Conservation (phyloP, 2,329 filamentous ascomycete genomes). For the Colletotrichum graminicola region DNA sequence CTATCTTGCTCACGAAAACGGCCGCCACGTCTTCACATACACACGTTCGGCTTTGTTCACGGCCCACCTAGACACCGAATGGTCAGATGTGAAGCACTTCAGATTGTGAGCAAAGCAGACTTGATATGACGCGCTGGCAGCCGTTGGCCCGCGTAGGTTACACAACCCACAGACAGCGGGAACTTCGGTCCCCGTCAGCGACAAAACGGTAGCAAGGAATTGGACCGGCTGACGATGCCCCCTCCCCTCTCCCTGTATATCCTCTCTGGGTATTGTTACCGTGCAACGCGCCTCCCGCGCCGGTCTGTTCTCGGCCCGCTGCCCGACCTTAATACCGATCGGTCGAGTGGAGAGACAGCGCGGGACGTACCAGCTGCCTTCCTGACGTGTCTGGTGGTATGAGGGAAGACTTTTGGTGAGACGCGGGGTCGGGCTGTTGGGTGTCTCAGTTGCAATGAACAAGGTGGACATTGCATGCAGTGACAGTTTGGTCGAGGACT, state of each 20-base stretch:
- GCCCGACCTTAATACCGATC: neutral
- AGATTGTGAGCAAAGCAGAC: neutral
- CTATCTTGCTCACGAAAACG: no score
- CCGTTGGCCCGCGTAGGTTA: no score
- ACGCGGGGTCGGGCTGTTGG: constrained; percentile 19
- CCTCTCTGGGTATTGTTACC: neutral
- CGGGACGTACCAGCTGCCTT: neutral
- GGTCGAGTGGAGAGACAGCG: neutral
- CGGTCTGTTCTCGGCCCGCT: neutral
- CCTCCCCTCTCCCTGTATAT: neutral
- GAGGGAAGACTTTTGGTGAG: neutral
- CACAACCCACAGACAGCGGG: neutral
- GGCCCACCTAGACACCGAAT: no score
- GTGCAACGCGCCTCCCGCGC: neutral
- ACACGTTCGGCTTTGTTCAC: neutral
- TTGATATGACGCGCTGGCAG: neutral
- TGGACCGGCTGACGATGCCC: neutral
- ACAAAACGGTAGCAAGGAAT: neutral
- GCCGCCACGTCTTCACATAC: no score
- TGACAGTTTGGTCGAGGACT: neutral
- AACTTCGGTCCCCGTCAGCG: neutral
- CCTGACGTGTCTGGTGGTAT: neutral
- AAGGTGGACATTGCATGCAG: neutral
- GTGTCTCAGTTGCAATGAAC: constrained; percentile 14
- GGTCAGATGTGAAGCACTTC: neutral